Evolutionary conservation across 1,284 basidiomycete species (phyloP).

Genomic region (Apiotrichum gamsii): DNA sequence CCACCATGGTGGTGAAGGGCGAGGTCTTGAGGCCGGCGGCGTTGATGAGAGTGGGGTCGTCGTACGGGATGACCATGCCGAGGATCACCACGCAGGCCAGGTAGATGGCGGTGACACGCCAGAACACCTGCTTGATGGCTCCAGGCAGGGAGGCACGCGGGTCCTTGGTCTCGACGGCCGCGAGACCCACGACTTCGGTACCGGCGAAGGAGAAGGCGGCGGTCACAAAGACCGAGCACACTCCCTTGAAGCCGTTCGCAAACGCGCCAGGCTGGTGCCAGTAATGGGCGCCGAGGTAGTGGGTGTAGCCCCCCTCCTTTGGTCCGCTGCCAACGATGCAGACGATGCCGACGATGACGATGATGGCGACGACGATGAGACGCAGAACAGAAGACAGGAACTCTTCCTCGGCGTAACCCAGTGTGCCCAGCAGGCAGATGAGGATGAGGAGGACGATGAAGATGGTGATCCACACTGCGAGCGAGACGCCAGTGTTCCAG

Average conservation of each 20-base stretch:
- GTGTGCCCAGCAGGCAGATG: conserved; percentile 31
- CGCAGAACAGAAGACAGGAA: conserved; percentile 46
- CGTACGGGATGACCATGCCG: conserved; percentile 49
- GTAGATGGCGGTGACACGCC: conserved; percentile 51
- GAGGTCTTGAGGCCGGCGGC: conserved; percentile 31
- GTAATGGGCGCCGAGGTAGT: conserved; percentile 31
- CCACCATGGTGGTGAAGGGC: conserved; percentile 52
- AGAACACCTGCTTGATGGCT: conserved; percentile 46
- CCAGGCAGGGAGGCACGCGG: conserved; percentile 12
- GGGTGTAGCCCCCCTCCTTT: conserved; percentile 23
- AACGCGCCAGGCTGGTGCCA: conserved; percentile 44
- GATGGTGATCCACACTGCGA: conserved; percentile 46
- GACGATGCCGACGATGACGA: conserved; percentile 41
- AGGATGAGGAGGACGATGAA: conserved; percentile 36
- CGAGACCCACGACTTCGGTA: conserved; percentile 80
- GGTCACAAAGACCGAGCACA: conserved; percentile 35
- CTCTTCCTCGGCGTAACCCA: conserved; percentile 45
- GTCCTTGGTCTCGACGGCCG: conserved; percentile 42
- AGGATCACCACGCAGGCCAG: conserved; percentile 51
- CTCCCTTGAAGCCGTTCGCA: conserved; percentile 49
- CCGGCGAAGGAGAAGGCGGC: conserved; percentile 72
- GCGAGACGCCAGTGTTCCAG: conserved; percentile 36
- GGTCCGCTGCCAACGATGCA: conserved; percentile 42
- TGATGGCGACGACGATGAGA: conserved; percentile 45
- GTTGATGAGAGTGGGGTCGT: conserved; percentile 37